Base-by-base conservation (phyloP, 805 yeast species). In the Candida golubevii region DNA sequence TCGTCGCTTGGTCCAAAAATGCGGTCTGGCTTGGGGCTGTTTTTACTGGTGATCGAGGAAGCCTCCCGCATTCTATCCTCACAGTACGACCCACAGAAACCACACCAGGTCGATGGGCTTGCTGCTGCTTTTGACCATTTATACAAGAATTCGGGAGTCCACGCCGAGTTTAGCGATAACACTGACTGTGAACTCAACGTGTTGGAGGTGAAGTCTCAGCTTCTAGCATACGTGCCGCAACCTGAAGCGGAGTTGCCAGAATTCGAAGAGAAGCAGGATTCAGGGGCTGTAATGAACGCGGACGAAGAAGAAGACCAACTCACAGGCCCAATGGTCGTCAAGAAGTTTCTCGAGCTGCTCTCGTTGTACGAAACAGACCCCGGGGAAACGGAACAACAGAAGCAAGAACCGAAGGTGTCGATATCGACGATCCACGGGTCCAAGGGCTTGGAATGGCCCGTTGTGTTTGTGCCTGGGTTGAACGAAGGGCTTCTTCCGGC, bases 391-490 rank as follows among this genome's bases (percentile, higher is more conserved):
- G 47, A 46, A 13, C 50, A 50, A 6, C 35, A 44, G n/a, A 42
- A 39, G 18, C 40, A 39, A 23, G 39, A 49, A 8, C 66, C 66
- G 7, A 63, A 58, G 47, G 67, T 55, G 41, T 64, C 73, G 6
- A 42, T 91, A 0, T 84, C 95, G 0, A 93, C 98, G 0, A 84
- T 91, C 10, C 99, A 91, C 60, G 88, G 89, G 0, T 81, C 97
- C 1, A 91, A 91, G 60, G 99, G 99, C 1, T 69, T 90, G 2
- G 99, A 91, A 60, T 91, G 98, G 97, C 91, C 96, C 0, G 79
- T 87, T 11, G 97, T 91, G 0, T 87, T 88, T 58, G 77, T 88
- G 10, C 88, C 95, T 0, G 84, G 87, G 0, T 64, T 86, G 13
- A 70, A 77, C 29, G 87, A 85, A 38, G 83, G 85, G 1, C 61